Evolutionary conservation across 345 rosid genomes (phyloP), one percentile per base, ranked within the genome.

Genomic region (Lenwebbia sp.): DNA sequence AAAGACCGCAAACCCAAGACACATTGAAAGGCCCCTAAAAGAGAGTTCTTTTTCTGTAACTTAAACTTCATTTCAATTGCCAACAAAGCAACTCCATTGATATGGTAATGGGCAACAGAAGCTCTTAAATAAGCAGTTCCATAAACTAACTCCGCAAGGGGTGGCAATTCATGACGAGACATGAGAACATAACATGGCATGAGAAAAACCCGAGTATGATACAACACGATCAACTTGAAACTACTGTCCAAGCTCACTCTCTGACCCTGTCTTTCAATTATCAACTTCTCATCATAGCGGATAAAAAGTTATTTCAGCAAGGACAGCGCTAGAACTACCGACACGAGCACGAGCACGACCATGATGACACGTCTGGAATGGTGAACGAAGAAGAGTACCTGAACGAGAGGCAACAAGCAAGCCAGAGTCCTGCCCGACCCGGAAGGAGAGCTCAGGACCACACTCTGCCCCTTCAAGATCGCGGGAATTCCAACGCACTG

Each of bases 351-450:
- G 37, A 60, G 21, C 74, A 12, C 33, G 56, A 22, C 6, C 84
- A 52, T 14, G 44, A 50, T 3, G 41, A 83, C 60, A 5, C 55
- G 10, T 3, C 12, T 51, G 47, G 60, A 30, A 33, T 30, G 58
- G 58, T 14, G 50, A 7, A 40, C 7, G 52, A 55, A 53, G 30
- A 53, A 33, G 40, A 28, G 78, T 62, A 93, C 99, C 98, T 95
- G 98, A 90, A 95, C 95, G 86, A 96, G 92, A 57, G 98, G 98
- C 82, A 95, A 84, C 93, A 95, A 86, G 86, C 95, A 96, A 60
- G 98, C 96, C 75, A 92, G 92, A 52, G 98, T 96, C 92, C 96
- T 94, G 54, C 98, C 98, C 60, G 98, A 95, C 65, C 98, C 98
- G 50, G 99, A 93, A 87, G 94, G 97, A 15, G 98, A 94, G 13